phyloP scores from a whole-genome alignment of 768 basidiomycete genomes.

The Crepidotus variabilis region DNA sequence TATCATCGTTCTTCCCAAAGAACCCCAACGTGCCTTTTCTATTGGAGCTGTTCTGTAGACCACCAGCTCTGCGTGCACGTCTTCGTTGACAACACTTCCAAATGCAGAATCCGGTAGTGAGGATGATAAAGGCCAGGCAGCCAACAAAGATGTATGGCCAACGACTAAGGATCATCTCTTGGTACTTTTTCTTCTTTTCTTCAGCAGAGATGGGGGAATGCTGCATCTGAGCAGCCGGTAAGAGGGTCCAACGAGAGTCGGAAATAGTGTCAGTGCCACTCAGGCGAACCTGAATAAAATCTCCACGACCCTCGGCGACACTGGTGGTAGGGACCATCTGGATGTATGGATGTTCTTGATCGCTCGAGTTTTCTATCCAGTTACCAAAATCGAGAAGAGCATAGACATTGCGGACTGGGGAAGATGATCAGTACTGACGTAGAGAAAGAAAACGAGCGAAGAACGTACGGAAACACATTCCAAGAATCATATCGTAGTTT shows the following conservation, averaged over 20 bases:
- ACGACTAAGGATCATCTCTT: slow-evolving; percentile 60
- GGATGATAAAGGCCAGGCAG: slow-evolving; percentile 45
- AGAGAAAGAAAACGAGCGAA: neutral
- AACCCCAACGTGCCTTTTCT: neutral
- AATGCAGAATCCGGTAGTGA: slow-evolving; percentile 44
- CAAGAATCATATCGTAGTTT: slow-evolving; percentile 79
- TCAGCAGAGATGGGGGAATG: slow-evolving; percentile 59
- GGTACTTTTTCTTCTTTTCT: slow-evolving; percentile 65
- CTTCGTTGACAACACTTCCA: slow-evolving; percentile 61
- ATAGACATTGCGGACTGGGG: slow-evolving; percentile 76
- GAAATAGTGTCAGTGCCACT: slow-evolving; percentile 52
- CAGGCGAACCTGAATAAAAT: slow-evolving; percentile 63
- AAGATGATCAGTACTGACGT: slow-evolving; percentile 4
- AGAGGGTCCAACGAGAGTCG: slow-evolving; percentile 51
- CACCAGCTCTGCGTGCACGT: slow-evolving; percentile 12
- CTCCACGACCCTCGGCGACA: slow-evolving; percentile 46
- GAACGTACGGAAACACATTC: slow-evolving; percentile 71
- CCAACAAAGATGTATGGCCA: slow-evolving; percentile 74
- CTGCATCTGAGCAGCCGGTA: slow-evolving; percentile 54
- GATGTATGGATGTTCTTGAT: slow-evolving; percentile 57
- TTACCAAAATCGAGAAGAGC: slow-evolving; percentile 70
- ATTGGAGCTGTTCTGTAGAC: neutral
- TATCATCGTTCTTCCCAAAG: slow-evolving; percentile 3
- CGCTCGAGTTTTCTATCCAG: slow-evolving; percentile 48
- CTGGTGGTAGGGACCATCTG: slow-evolving; percentile 65